A percentile compares a stretch with the other conserved stretches of the same genome.
Evolutionary conservation across 1,284 basidiomycete species (phyloP).

Genomic region (Apiotrichum laibachii): DNA sequence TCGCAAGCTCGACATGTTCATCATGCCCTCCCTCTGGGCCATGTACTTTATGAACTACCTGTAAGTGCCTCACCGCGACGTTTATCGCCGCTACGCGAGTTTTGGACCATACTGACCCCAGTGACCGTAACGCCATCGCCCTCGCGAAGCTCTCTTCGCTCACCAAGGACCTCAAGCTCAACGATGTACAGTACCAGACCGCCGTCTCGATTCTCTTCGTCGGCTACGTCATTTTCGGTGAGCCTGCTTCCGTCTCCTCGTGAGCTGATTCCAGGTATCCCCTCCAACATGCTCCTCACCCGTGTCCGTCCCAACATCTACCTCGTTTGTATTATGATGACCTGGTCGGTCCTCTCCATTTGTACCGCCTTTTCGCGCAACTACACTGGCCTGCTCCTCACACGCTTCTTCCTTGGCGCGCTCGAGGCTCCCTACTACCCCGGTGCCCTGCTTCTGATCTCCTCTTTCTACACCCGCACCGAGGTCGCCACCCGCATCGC

Average conservation of each 20-base stretch:
- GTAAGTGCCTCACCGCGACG: not conserved
- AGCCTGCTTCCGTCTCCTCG: too few species aligned
- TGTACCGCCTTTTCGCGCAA: slow-evolving; percentile 29
- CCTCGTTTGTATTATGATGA: slow-evolving; percentile 36
- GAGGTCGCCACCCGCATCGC: slow-evolving; percentile 46
- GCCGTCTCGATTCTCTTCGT: slow-evolving; percentile 48
- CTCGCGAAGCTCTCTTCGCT: slow-evolving; percentile 26
- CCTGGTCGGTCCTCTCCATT: slow-evolving; percentile 26
- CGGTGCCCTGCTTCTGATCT: slow-evolving; percentile 45
- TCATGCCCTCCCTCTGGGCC: slow-evolving; percentile 26
- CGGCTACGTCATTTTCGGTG: slow-evolving; percentile 41
- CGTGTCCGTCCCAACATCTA: slow-evolving; percentile 36
- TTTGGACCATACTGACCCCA: not conserved
- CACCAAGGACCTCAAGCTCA: slow-evolving; percentile 34
- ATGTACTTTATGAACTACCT: slow-evolving; percentile 32
- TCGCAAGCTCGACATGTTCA: slow-evolving; percentile 28
- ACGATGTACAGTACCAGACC: slow-evolving; percentile 34
- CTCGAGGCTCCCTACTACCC: slow-evolving; percentile 38
- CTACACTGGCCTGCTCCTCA: slow-evolving; percentile 32
- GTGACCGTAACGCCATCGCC: slow-evolving; percentile 27
- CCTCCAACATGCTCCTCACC: slow-evolving; percentile 43
- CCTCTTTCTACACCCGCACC: slow-evolving; percentile 45
- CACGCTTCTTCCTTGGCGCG: slow-evolving; percentile 47
- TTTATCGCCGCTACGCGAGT: too few species aligned
- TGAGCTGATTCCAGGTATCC: slow-evolving; percentile 17